phyloP scores from a whole-genome alignment of 257 asterid genomes.

The Coffea eugenioides region DNA sequence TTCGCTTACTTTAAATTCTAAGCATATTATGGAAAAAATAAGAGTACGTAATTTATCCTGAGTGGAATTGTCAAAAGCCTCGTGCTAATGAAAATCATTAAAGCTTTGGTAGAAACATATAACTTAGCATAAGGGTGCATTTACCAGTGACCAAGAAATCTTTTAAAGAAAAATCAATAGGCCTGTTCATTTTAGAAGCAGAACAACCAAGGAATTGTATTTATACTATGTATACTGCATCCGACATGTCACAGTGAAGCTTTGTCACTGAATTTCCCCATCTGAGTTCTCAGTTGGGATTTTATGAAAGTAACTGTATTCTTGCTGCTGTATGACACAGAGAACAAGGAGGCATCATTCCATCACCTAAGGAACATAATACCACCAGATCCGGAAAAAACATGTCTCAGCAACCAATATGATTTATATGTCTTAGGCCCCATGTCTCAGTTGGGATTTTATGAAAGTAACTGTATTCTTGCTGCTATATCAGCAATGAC shows the following conservation, averaged over 20 bases:
- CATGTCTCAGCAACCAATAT: not conserved
- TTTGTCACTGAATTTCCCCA: constrained; percentile 72
- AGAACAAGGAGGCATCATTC: not conserved
- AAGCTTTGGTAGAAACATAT: too few relatives aligned
- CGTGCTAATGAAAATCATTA: too few relatives aligned
- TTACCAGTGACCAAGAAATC: too few relatives aligned
- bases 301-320: not conserved
- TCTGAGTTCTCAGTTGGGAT: constrained; percentile 40
- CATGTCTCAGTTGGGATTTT: not conserved
- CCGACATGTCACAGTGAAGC: constrained; percentile 69
- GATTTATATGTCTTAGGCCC: too few relatives aligned
- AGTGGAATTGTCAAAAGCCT: too few relatives aligned
- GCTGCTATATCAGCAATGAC: not conserved
- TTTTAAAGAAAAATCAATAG: too few relatives aligned
- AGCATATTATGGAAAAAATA: too few relatives aligned
- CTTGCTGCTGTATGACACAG: not conserved
- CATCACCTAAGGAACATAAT: not conserved
- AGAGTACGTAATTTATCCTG: too few relatives aligned
- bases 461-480: not conserved
- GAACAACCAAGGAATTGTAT: not conserved
- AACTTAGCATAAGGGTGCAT: too few relatives aligned
- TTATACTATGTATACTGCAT: constrained; percentile 47
- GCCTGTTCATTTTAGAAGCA: not conserved
- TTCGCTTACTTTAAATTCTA: too few relatives aligned
- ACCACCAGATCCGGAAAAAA: not conserved